These are phyloP conservation scores for Cladophialophora bantiana DNA, from an alignment of 2,329 filamentous ascomycete species.

Conservation along the genomic window DNA sequence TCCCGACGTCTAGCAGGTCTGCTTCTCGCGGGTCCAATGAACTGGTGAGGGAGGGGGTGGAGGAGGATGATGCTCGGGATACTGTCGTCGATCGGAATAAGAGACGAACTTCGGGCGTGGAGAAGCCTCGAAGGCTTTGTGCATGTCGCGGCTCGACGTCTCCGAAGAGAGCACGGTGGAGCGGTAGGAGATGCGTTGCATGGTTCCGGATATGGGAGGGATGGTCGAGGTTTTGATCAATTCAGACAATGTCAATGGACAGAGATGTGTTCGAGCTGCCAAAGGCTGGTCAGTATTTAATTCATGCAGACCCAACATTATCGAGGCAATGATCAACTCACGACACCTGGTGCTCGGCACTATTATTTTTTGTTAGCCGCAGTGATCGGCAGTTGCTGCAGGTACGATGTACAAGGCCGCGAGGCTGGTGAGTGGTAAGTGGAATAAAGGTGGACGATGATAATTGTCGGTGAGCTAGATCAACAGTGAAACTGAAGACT, in stretches of 20 bases:
- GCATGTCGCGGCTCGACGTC: slow-evolving; percentile 49
- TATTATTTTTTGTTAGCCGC: slow-evolving; percentile 8
- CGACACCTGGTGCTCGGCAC: slow-evolving; percentile 10
- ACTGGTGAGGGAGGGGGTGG: slow-evolving; percentile 39
- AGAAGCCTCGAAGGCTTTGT: slow-evolving; percentile 49
- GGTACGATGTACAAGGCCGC: slow-evolving; percentile 20
- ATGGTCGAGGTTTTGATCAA: neutral
- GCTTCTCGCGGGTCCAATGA: slow-evolving; percentile 36
- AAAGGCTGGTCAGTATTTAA: slow-evolving; percentile 4
- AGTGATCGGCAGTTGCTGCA: slow-evolving; percentile 30
- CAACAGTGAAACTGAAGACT: slow-evolving; percentile 19
- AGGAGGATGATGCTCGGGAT: slow-evolving; percentile 35
- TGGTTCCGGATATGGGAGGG: slow-evolving; percentile 18
- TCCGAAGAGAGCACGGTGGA: slow-evolving; percentile 39
- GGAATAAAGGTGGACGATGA: slow-evolving; percentile 1
- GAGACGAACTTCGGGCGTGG: slow-evolving; percentile 46
- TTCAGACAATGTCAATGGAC: neutral
- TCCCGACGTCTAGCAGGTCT: slow-evolving; percentile 17
- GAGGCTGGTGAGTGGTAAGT: neutral
- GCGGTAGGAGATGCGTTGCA: slow-evolving; percentile 38
- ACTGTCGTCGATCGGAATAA: slow-evolving; percentile 37
- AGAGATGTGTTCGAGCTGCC: slow-evolving; percentile 1
- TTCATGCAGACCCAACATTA: neutral
- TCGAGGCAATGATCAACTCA: slow-evolving; percentile 20
- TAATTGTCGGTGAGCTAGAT: slow-evolving; percentile 9